Base-by-base conservation (phyloP, 139 green algal species). In the Asterochloris erici region DNA sequence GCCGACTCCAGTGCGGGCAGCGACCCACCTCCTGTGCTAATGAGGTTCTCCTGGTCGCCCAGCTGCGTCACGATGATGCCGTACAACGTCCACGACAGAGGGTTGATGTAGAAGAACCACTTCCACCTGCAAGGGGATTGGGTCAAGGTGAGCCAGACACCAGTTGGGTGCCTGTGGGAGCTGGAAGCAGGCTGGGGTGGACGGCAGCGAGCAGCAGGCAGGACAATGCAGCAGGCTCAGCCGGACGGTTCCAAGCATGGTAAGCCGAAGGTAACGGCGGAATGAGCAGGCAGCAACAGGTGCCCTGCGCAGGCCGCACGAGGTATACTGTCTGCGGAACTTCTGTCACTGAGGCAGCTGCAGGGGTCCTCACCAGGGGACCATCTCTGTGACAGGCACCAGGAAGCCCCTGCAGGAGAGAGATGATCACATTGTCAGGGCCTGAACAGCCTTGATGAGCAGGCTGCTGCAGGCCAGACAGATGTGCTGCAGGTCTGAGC, bases 11-110 rank as follows among this genome's bases (percentile, higher is more conserved):
- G 26, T 28, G 54, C 15, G 76, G 17, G 10, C 11, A 47, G 10
- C 23, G 61, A 11, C 17, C n/a, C 16, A 69, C 23, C 26, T 60
- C 19, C n/a, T 21, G 24, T 68, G 76, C 61, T 24, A 24, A 81
- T 63, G 61, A 29, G 9, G 38, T 62, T 81, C 28, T 63, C 54
- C n/a, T 73, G 38, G 23, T 88, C 82, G 19, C 85, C 85, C 74
- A 89, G 73, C 85, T 89, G 85, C 0, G 71, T 85, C 47, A 86
- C 79, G 68, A 85, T 85, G 75, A 89, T 87, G 69, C 79, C 82
- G 29, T 89, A 89, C 60, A 87, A 54, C 4, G 62, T 71, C 83
- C 83, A 89, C 1, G 73, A 70, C 28, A 84, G 64, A 2, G 79
- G 85, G 15, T 84, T 84, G 27, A 84, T 80, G 63, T 86, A 83